phyloP scores from a whole-genome alignment of 2,329 filamentous ascomycete genomes.

The Cadophora malorum region DNA sequence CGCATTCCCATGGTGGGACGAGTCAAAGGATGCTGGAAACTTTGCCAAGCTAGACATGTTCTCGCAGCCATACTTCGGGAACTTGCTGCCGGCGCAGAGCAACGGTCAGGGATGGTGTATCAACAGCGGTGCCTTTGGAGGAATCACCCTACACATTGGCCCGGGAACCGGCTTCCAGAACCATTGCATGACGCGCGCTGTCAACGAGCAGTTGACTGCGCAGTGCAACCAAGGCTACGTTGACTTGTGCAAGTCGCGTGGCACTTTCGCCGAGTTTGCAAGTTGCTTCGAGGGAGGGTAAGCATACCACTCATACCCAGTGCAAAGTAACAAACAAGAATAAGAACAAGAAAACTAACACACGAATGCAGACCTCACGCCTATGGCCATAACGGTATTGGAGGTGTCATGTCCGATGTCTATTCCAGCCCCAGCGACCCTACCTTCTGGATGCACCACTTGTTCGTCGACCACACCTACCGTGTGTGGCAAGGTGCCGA shows the following conservation, averaged over 20 bases:
- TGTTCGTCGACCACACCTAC: constrained; percentile 30
- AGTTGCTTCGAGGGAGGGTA: constrained; percentile 29
- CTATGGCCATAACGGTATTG: constrained; percentile 31
- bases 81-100: constrained; percentile 20
- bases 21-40: constrained; percentile 26
- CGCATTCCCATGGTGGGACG: constrained; percentile 28
- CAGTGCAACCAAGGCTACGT: constrained; percentile 28
- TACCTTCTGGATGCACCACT: constrained; percentile 30
- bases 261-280: constrained; percentile 23
- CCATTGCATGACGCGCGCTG: constrained; percentile 24
- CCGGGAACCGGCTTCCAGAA: constrained; percentile 23
- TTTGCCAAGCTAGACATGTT: constrained; percentile 27
- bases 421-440: constrained; percentile 23
- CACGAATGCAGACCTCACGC: constrained; percentile 23
- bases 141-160: constrained; percentile 28
- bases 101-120: constrained; percentile 25
- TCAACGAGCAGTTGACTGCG: constrained; percentile 23
- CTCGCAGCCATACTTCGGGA: constrained; percentile 22
- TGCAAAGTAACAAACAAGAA: neutral
- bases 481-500: constrained; percentile 30
- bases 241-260: constrained; percentile 26
- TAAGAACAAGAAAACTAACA: neutral
- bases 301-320: constrained; percentile 2
- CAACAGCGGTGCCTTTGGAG: constrained; percentile 29
- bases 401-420: constrained; percentile 29